Conservation (phyloP, 2,329 filamentous ascomycete genomes). For the Diaporthe destruens region DNA sequence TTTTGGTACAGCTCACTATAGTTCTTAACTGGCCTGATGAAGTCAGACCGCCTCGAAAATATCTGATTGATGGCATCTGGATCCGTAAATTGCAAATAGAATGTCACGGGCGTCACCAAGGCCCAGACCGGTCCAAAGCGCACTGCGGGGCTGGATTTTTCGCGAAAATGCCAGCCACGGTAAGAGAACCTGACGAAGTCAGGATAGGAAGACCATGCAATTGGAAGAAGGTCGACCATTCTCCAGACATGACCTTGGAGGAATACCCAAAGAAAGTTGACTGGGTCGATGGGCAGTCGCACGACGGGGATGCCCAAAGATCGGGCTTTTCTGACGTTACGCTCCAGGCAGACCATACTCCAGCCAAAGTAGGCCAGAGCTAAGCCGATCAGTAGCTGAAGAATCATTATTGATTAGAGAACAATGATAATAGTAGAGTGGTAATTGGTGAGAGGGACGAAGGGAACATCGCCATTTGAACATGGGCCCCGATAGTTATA, state of each 20-base stretch:
- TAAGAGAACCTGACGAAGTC: constrained; percentile 45
- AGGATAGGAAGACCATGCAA: constrained; percentile 45
- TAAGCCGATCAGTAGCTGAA: background rate
- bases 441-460: background rate
- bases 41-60: constrained; percentile 44
- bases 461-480: background rate
- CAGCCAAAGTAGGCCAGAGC: constrained; percentile 44
- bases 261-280: constrained; percentile 46
- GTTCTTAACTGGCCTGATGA: constrained; percentile 44
- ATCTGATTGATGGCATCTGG: constrained; percentile 45
- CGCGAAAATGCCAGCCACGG: constrained; percentile 45
- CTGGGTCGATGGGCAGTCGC: constrained; percentile 44
- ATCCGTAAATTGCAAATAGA: constrained; percentile 46
- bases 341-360: constrained; percentile 44
- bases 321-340: constrained; percentile 45
- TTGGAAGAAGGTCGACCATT: constrained; percentile 43
- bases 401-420: background rate
- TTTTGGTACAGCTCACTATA: constrained; percentile 39
- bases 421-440: background rate
- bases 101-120: constrained; percentile 43
- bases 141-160: constrained; percentile 38
- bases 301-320: constrained; percentile 44
- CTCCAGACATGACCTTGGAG: constrained; percentile 45
- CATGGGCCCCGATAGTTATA: background rate
- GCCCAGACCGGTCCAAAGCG: constrained; percentile 45